Conservation (phyloP, 2,329 filamentous ascomycete genomes). For the Myrmaecium sp. region DNA sequence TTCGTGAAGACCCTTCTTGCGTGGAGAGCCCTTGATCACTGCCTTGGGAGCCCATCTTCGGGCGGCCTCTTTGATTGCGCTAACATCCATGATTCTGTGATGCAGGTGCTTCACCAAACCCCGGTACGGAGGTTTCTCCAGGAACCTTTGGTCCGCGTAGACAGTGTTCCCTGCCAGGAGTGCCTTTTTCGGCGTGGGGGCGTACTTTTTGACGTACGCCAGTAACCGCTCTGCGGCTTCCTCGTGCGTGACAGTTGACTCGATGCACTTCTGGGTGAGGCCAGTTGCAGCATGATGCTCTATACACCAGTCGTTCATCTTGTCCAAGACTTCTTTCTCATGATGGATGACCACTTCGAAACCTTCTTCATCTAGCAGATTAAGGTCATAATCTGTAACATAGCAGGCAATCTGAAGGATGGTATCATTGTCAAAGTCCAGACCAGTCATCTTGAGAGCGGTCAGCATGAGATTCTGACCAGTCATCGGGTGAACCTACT, state of each 20-base stretch:
- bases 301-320: constrained; percentile 84
- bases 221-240: constrained; percentile 58
- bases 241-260: constrained; percentile 54
- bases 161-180: constrained; percentile 85
- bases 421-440: constrained; percentile 60
- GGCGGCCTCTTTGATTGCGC: constrained; percentile 78
- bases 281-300: constrained; percentile 66
- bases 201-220: constrained; percentile 55
- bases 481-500: constrained; percentile 19
- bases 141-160: constrained; percentile 73
- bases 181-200: constrained; percentile 49
- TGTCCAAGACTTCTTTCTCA: constrained; percentile 47
- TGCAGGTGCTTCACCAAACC: constrained; percentile 61
- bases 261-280: constrained; percentile 57
- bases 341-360: constrained; percentile 72
- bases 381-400: constrained; percentile 66
- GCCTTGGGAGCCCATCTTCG: constrained; percentile 58
- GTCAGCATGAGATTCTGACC: constrained; percentile 1
- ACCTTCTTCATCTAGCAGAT: constrained; percentile 57
- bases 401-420: constrained; percentile 89
- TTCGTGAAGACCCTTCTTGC: constrained; percentile 62
- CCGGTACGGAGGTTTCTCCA: constrained; percentile 57
- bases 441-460: constrained; percentile 67
- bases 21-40: constrained; percentile 44
- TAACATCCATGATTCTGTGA: constrained; percentile 85